phyloP scores from a whole-genome alignment of 768 basidiomycete species.

The Galerina sulciceps region DNA sequence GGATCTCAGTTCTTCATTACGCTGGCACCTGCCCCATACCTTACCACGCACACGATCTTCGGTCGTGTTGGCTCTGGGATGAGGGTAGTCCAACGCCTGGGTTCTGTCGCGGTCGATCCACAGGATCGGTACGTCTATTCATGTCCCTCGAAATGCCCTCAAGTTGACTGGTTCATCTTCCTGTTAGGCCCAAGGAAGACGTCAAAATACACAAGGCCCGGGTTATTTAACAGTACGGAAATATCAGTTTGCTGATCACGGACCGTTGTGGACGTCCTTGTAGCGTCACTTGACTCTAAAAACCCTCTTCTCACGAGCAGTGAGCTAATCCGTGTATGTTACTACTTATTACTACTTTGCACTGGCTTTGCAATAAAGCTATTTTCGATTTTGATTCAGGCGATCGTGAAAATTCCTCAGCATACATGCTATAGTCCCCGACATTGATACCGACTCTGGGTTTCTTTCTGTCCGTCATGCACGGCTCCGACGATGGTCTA shows the following conservation, averaged over 20 bases:
- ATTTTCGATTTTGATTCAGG: constrained; percentile 20
- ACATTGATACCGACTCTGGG: constrained; percentile 15
- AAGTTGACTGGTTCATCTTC: constrained; percentile 2
- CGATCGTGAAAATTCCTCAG: constrained; percentile 5
- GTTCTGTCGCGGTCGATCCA: constrained; percentile 86
- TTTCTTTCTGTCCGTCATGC: constrained; percentile 1
- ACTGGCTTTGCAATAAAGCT: constrained; percentile 3
- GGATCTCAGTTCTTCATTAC: constrained; percentile 97
- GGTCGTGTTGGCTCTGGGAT: constrained; percentile 92
- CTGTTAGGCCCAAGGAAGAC: constrained; percentile 66
- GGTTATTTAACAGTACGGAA: constrained; percentile 29
- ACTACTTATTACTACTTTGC: not conserved
- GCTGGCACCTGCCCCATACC: constrained; percentile 78
- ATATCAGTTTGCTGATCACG: not conserved
- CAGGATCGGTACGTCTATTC: constrained; percentile 74
- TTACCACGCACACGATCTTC: constrained; percentile 87
- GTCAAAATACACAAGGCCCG: constrained; percentile 88
- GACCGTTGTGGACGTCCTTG: not conserved
- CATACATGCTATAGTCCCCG: constrained; percentile 16
- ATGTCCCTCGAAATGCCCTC: not conserved
- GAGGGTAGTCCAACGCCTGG: constrained; percentile 89
- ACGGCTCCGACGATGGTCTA: constrained; percentile 22
- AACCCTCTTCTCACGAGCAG: not conserved
- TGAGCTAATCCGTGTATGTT: constrained; percentile 6
- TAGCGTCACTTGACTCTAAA: constrained; percentile 10